Percentiles rank a stretch among this genome's conserved stretches.
phyloP scores from a whole-genome alignment of 2,329 filamentous ascomycete species.

The Parastagonospora avenae region DNA sequence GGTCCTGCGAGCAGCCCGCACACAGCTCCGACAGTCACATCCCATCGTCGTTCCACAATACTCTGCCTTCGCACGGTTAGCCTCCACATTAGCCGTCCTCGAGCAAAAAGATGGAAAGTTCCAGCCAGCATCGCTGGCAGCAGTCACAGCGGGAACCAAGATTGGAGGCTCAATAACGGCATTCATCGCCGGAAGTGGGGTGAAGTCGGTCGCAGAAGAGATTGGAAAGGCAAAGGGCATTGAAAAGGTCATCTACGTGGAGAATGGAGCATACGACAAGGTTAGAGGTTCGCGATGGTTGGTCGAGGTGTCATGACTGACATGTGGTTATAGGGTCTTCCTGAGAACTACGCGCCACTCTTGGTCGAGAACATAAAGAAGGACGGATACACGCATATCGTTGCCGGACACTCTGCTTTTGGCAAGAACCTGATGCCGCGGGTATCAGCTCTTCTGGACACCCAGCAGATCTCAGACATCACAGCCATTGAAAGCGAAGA shows the following conservation, averaged over 20 bases:
- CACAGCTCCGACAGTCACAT: constrained; percentile 51
- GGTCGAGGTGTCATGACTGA: constrained; percentile 3
- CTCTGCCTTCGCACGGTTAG: constrained; percentile 68
- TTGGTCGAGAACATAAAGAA: constrained; percentile 97
- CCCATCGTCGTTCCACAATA: constrained; percentile 47
- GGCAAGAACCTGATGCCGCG: constrained; percentile 94
- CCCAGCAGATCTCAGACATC: constrained; percentile 92
- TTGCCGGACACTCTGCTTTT: constrained; percentile 91
- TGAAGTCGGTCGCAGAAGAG: constrained; percentile 77
- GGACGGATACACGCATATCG: constrained; percentile 88
- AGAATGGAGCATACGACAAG: constrained; percentile 92
- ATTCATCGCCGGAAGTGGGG: constrained; percentile 82
- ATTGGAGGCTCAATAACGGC: constrained; percentile 84
- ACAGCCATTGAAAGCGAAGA: constrained; percentile 85
- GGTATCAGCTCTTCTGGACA: constrained; percentile 87
- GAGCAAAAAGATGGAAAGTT: constrained; percentile 92
- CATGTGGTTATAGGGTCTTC: constrained; percentile 64
- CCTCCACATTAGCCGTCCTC: constrained; percentile 88
- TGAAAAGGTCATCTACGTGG: constrained; percentile 87
- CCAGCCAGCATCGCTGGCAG: constrained; percentile 79
- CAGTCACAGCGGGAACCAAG: constrained; percentile 84
- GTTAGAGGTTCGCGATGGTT: constrained; percentile 51
- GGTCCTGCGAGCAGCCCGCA: constrained; percentile 45
- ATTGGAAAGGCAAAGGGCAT: constrained; percentile 88
- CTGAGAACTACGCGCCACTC: constrained; percentile 93